Evolutionary conservation across 306 rosid species (phyloP).

Genomic region (Biancaea sappan): DNA sequence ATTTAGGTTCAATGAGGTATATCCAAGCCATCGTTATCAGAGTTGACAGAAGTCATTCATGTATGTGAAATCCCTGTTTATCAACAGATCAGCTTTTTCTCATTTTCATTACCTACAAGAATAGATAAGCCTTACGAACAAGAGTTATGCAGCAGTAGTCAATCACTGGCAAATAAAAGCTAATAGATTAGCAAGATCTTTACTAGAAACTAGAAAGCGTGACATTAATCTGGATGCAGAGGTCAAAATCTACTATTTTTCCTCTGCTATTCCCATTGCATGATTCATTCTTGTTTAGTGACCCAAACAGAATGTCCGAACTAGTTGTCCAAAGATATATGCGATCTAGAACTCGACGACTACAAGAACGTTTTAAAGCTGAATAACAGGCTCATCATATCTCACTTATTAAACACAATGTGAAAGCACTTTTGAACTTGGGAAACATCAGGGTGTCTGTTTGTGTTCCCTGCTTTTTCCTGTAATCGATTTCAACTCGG

Average conservation of each 20-base stretch:
- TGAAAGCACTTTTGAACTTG: neutral
- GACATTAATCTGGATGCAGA: neutral
- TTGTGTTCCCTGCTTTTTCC: too few species aligned
- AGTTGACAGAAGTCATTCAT: neutral
- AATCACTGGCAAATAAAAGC: neutral
- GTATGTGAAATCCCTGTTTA: too few species aligned
- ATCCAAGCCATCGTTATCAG: neutral
- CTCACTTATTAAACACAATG: slow-evolving; percentile 10
- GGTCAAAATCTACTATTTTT: neutral
- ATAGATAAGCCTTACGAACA: neutral
- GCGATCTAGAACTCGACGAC: slow-evolving; percentile 5
- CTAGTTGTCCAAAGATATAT: neutral
- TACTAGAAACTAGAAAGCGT: neutral
- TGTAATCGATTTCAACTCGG: neutral
- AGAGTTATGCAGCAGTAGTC: neutral
- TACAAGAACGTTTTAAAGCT: neutral
- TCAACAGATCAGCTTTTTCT: neutral
- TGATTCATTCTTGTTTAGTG: slow-evolving; percentile 3
- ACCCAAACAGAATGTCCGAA: slow-evolving; percentile 25
- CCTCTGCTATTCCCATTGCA: neutral
- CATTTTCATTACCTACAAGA: neutral
- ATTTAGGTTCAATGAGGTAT: neutral
- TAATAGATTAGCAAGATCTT: neutral
- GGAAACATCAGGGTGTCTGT: neutral
- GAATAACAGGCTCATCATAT: neutral